These are phyloP conservation scores for Triadica sebifera DNA, from an alignment of 345 rosid species.

Conservation along the genomic window DNA sequence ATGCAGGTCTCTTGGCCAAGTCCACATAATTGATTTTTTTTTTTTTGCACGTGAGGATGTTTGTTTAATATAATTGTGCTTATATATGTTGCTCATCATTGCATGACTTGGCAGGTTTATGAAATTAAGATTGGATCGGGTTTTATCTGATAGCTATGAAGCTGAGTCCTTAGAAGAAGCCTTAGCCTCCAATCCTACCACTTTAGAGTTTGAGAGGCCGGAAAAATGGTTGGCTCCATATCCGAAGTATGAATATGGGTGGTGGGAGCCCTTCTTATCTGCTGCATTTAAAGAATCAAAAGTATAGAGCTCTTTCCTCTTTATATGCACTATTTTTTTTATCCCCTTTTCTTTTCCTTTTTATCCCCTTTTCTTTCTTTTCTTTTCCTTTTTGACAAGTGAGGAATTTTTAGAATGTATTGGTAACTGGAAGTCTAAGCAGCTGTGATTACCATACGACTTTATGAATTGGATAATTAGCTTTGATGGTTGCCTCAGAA, in stretches of 20 bases:
- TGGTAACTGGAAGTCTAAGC: not conserved
- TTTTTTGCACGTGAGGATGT: too few relatives aligned
- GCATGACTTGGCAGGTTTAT: conserved; percentile 59
- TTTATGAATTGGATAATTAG: conserved; percentile 10
- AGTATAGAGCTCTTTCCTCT: conserved; percentile 37
- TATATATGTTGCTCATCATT: conserved; percentile 2
- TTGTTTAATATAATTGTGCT: too few relatives aligned
- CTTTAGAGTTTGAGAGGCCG: conserved; percentile 70
- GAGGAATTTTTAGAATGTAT: conserved; percentile 4
- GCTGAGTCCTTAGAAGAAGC: conserved; percentile 72
- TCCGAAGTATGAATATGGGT: conserved; percentile 81
- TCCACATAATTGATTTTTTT: not conserved
- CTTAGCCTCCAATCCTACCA: conserved; percentile 66
- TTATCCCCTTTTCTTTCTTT: not conserved
- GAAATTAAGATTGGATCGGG: conserved; percentile 95
- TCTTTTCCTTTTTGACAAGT: too few relatives aligned
- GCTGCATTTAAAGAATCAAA: conserved; percentile 43
- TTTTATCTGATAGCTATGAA: conserved; percentile 68
- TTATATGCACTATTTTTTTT: not conserved
- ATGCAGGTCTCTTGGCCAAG: not conserved
- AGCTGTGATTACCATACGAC: not conserved
- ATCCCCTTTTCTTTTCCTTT: not conserved
- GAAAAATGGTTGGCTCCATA: conserved; percentile 92
- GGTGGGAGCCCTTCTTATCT: conserved; percentile 93
- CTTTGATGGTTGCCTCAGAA: not conserved